Base-by-base conservation (phyloP, 2,329 filamentous ascomycete species). In the Nigrograna mackinnonii region DNA sequence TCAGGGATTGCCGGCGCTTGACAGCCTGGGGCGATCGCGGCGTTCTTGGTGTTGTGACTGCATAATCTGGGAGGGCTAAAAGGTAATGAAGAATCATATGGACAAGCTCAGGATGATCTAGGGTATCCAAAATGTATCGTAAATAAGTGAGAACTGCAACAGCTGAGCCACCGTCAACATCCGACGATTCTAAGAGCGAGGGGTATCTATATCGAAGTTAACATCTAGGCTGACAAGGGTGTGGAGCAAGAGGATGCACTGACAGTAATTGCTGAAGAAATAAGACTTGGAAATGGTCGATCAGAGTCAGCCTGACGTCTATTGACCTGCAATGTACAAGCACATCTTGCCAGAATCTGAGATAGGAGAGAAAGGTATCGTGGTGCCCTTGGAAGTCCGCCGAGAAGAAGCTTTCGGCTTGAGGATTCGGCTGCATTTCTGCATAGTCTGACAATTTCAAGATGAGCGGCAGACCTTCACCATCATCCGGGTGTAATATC, bases 331-430 rank as follows among this genome's bases (percentile, higher is more conserved):
- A 99, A 69, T 97, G 92, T 66, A 97, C 94, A 47, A 99, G 76
- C 22, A 96, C 91, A 67, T 99, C 94, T 71, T 99, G 94, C 94
- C 94, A 99, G 64, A 99, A 99, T 5, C 95, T 77, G 36, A 99
- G 79, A 63, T 97, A 95, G 1, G 94, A 96, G 31, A 99, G 78
- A 60, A 99, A 99, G 0, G 91, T 95, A 41, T 92, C 85, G 60
- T 97, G 82, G 57, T 96, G 89, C n/a, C 84, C 80, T 58, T 89
- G 87, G 49, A 95, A 91, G 45, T 90, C 83, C 1, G 80, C 75
- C 3, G 86, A 84, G 64, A 87, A 85, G 36, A 89, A 85, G 69
- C 83, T 84, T 57, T 90, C 82, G 52, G 91, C 81, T 57, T 67
- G 56, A 14, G 84, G 79, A 52, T 83, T 83, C 1, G 83, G 77